A percentile compares a stretch with the other conserved stretches of the same genome.
These are phyloP conservation scores for Verticillium dahliae DNA, from an alignment of 2,329 filamentous ascomycete species.

Conservation along the genomic window DNA sequence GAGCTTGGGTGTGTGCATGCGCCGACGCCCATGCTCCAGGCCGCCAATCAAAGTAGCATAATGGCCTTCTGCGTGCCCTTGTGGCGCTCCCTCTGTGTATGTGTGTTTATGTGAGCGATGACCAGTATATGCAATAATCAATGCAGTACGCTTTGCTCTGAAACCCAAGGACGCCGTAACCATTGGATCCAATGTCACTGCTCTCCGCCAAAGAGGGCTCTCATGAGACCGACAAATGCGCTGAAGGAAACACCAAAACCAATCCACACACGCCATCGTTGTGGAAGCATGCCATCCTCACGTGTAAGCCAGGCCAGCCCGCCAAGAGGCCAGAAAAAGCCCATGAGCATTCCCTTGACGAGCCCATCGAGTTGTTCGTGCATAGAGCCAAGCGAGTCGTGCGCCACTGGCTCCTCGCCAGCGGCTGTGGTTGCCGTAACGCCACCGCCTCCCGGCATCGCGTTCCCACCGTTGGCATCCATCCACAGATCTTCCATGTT, in stretches of 20 bases:
- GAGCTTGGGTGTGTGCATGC: not conserved
- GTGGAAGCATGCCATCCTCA: slow-evolving; percentile 81
- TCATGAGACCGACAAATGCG: slow-evolving; percentile 26
- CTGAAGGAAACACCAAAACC: slow-evolving; percentile 71
- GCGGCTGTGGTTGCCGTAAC: slow-evolving; percentile 23
- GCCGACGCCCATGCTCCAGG: not conserved
- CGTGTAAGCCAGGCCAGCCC: slow-evolving; percentile 79
- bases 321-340: slow-evolving; percentile 91
- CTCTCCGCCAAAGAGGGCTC: slow-evolving; percentile 22
- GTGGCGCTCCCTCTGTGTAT: not conserved
- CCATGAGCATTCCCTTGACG: slow-evolving; percentile 80
- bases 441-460: slow-evolving; percentile 26
- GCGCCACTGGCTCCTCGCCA: slow-evolving; percentile 36
- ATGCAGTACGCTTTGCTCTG: not conserved
- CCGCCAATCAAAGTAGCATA: slow-evolving; percentile 4
- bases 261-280: slow-evolving; percentile 79
- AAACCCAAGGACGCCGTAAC: not conserved
- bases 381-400: slow-evolving; percentile 35
- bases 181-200: not conserved
- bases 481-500: slow-evolving; percentile 87
- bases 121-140: no score
- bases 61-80: slow-evolving; percentile 1
- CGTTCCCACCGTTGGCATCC: slow-evolving; percentile 52
- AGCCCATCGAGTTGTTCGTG: slow-evolving; percentile 71
- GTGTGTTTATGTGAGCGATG: not conserved